A percentile compares a stretch with the other conserved stretches of the same genome.
phyloP scores from a whole-genome alignment of 305 asterid genomes.

The Rubia peregrina region DNA sequence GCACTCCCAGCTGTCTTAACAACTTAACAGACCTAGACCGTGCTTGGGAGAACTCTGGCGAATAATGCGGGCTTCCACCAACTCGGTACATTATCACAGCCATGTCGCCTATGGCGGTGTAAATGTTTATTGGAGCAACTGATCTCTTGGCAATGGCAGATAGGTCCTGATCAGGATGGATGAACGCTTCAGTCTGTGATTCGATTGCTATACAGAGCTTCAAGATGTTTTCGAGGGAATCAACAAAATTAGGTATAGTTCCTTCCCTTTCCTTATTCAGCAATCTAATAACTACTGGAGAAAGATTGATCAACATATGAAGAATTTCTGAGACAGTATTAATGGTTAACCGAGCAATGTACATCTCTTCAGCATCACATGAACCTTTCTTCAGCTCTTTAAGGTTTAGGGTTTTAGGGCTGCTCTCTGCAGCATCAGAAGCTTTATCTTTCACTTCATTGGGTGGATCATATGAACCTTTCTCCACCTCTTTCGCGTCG shows the following conservation, averaged over 20 bases:
- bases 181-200: slow-evolving; percentile 58
- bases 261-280: slow-evolving; percentile 46
- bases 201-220: slow-evolving; percentile 42
- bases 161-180: slow-evolving; percentile 36
- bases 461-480: slow-evolving; percentile 8
- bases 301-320: slow-evolving; percentile 43
- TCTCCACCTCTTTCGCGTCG: no score
- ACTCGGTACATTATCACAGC: slow-evolving; percentile 40
- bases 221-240: slow-evolving; percentile 65
- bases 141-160: slow-evolving; percentile 33
- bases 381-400: no score
- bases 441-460: slow-evolving; percentile 28
- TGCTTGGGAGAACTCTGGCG: slow-evolving; percentile 51
- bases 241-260: slow-evolving; percentile 33
- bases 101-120: slow-evolving; percentile 28
- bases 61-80: slow-evolving; percentile 20
- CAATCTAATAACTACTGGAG: slow-evolving; percentile 61
- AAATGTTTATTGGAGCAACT: slow-evolving; percentile 37
- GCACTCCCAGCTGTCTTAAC: slow-evolving; percentile 40
- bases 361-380: slow-evolving; percentile 49
- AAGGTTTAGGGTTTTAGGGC: no score
- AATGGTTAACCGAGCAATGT: slow-evolving; percentile 44
- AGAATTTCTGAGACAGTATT: slow-evolving; percentile 44
- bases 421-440: slow-evolving; percentile 20
- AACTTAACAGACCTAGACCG: slow-evolving; percentile 42